phyloP scores from a whole-genome alignment of 1,139 yeast genomes.

The Diutina siamensis region DNA sequence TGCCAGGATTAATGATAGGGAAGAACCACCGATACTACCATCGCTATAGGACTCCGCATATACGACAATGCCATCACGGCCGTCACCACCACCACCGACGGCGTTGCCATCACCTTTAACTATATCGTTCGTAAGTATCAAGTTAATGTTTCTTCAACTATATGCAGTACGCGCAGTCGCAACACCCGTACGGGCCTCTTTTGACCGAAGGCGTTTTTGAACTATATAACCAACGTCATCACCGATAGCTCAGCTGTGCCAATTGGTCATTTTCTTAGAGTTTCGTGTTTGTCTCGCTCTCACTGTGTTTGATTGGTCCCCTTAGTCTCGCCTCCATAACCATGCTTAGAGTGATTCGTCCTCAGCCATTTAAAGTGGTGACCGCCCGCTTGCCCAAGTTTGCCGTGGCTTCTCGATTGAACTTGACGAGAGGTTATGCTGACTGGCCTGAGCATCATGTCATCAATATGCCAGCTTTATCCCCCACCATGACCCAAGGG shows the following conservation, averaged over 20 bases:
- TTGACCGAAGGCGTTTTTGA: not conserved
- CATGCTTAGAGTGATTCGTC: conserved; percentile 6
- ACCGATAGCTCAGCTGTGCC: not conserved
- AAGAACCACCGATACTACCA: too few species aligned
- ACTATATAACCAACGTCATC: not conserved
- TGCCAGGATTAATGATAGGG: too few species aligned
- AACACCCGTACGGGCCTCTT: not conserved
- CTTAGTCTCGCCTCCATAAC: not conserved
- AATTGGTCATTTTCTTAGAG: not conserved
- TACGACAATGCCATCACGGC: too few species aligned
- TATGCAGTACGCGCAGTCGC: not conserved
- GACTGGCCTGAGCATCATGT: conserved; percentile 36
- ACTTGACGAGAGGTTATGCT: conserved; percentile 4
- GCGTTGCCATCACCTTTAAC: too few species aligned
- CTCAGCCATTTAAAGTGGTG: not conserved
- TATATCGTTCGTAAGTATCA: too few species aligned
- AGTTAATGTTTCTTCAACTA: not conserved
- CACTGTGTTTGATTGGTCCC: not conserved
- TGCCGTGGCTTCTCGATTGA: not conserved
- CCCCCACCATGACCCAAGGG: conserved; percentile 98
- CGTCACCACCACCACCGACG: too few species aligned
- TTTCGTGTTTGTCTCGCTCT: not conserved
- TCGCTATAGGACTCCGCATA: too few species aligned
- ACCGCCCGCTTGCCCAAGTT: not conserved
- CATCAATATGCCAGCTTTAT: conserved; percentile 83